Evolutionary conservation across 345 rosid genomes (phyloP).

Genomic region (Mercurialis annua): DNA sequence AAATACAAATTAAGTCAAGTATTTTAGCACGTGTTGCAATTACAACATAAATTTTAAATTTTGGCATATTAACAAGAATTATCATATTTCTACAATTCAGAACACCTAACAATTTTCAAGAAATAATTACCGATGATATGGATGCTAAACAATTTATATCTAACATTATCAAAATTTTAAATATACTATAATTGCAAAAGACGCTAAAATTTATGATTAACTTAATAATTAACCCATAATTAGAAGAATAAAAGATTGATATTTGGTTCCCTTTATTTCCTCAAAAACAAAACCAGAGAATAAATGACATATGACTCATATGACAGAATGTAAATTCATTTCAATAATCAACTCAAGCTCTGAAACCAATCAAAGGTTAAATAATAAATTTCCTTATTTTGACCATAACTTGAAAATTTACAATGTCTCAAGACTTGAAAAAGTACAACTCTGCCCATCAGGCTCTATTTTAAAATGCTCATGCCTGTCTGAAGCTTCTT

Average conservation of each 20-base stretch:
- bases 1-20: too few species aligned
- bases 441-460: constrained; percentile 22
- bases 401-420: constrained; percentile 25
- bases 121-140: too few species aligned
- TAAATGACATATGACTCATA: not conserved
- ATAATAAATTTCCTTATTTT: constrained; percentile 4
- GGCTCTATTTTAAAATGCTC: constrained; percentile 38
- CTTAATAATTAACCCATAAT: too few species aligned
- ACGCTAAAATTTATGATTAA: too few species aligned
- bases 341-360: not conserved
- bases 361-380: not conserved
- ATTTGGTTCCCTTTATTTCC: not conserved
- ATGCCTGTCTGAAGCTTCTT: constrained; percentile 44
- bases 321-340: not conserved
- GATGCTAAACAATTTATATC: too few species aligned
- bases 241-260: not conserved
- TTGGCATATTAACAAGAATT: too few species aligned
- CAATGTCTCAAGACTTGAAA: constrained; percentile 16
- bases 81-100: too few species aligned
- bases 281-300: not conserved
- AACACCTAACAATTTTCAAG: too few species aligned
- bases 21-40: too few species aligned
- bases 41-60: too few species aligned
- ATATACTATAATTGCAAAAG: too few species aligned
- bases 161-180: too few species aligned